Conservation (phyloP, 768 basidiomycete species). For the Astraeus odoratus region DNA sequence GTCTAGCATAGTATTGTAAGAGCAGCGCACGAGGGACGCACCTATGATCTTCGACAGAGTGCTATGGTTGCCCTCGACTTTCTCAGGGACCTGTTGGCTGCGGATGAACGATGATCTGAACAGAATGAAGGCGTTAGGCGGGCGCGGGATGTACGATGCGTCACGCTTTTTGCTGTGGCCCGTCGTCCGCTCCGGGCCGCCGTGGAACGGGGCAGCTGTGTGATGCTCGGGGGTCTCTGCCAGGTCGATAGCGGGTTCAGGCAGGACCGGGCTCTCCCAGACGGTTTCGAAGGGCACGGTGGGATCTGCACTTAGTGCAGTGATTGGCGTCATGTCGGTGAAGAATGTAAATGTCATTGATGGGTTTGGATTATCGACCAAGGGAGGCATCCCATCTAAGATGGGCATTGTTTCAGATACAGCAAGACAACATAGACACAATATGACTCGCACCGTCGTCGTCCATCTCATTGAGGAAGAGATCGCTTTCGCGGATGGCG, state of each 20-base stretch:
- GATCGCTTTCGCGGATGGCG: slow-evolving; percentile 23
- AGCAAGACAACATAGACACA: neutral
- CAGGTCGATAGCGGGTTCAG: slow-evolving; percentile 13
- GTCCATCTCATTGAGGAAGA: slow-evolving; percentile 21
- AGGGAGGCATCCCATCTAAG: slow-evolving; percentile 42
- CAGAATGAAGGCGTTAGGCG: slow-evolving; percentile 82
- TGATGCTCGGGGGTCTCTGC: slow-evolving; percentile 14
- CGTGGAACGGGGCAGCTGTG: slow-evolving; percentile 21
- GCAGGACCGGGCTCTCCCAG: slow-evolving; percentile 20
- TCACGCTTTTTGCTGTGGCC: slow-evolving; percentile 60
- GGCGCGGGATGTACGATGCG: slow-evolving; percentile 72
- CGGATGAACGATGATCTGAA: slow-evolving; percentile 76
- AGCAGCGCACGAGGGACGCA: slow-evolving; percentile 15
- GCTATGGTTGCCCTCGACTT: slow-evolving; percentile 76
- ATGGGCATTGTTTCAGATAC: slow-evolving; percentile 7
- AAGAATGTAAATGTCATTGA: slow-evolving; percentile 58
- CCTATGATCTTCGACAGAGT: slow-evolving; percentile 80
- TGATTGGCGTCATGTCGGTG: slow-evolving; percentile 50
- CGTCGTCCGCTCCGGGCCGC: slow-evolving; percentile 30
- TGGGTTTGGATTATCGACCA: slow-evolving; percentile 47
- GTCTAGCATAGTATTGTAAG: neutral
- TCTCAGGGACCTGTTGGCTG: slow-evolving; percentile 64
- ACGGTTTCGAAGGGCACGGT: slow-evolving; percentile 27
- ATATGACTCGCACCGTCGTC: slow-evolving; percentile 28
- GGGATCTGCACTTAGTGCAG: slow-evolving; percentile 35